Base-by-base conservation (phyloP, 805 yeast genomes). In the Lipomyces orientalis region DNA sequence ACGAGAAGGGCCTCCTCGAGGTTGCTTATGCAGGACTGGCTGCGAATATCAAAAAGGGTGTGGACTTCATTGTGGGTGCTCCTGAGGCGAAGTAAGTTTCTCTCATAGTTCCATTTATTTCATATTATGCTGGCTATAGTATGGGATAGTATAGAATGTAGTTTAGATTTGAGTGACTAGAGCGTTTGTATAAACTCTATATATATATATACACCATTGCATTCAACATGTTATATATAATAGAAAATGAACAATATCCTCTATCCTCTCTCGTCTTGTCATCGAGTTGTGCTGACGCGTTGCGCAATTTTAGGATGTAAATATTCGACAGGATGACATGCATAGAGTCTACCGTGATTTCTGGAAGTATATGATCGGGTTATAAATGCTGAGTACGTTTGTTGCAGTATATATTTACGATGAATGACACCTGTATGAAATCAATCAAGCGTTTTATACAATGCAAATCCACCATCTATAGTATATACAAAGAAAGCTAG, bases 41-140 rank as follows among this genome's bases (percentile, higher is more conserved):
- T 82, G 87, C 88, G 83, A 93, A 91, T 88, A 93, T 93, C 81
- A 84, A 87, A 78, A 95, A 95, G 90, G 99, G 98, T 85, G 88
- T 88, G 76, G 90, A 88, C 68, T 94, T 94, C 77, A 92, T 90
- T 59, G 77, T 77, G 62, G 76, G 75, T 75, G 78, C 79, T 76
- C 68, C 69, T 22, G 71, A 64, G 54, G 64, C 70, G 31, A 62
- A 68, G 71, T 68, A 58, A 67, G 71, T 57, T 46, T 39, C 35
- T 39, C 33, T 58, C 10, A 1, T 14, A n/a, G 10, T 43, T n/a
- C 10, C 14, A 0, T 3, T 37, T 37, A 37, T 37, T 43, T 43
- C 49, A 43, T 43, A 43, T 43, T 43, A 43, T 43, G 49, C 49
- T 19, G 22, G 49, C 16, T 43, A 43, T 43, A 16, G 2, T 43